Conservation (phyloP, 2,329 filamentous ascomycete genomes). For the Colletotrichum sp. region DNA sequence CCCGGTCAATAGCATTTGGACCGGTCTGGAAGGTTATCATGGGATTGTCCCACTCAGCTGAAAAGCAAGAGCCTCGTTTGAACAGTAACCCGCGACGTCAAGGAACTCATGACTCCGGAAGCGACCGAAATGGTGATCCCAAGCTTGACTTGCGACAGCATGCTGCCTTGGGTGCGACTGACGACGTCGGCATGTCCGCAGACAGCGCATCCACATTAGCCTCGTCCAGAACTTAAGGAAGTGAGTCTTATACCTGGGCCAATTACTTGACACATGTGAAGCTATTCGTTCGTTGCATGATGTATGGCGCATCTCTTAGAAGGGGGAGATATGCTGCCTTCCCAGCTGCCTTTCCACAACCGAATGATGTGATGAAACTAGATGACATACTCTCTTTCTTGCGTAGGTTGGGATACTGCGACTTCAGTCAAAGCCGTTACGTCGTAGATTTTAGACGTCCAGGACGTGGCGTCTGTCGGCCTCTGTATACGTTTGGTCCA, state of each 20-base stretch:
- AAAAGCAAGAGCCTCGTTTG: background rate
- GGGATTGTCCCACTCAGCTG: background rate
- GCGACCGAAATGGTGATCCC: background rate
- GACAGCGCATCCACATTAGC: background rate
- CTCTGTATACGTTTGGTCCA: background rate
- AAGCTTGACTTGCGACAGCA: background rate
- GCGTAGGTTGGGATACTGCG: background rate
- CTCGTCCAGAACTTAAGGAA: background rate
- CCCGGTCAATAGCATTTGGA: background rate
- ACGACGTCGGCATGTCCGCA: background rate
- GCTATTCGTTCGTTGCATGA: background rate
- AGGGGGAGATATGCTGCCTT: background rate
- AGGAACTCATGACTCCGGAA: background rate
- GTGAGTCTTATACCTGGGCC: background rate
- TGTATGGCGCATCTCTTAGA: background rate
- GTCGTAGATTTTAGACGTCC: background rate
- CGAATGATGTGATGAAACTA: accelerated
- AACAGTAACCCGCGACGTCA: background rate
- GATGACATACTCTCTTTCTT: background rate
- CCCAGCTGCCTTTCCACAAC: background rate
- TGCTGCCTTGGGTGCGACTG: background rate
- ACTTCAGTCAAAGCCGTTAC: background rate
- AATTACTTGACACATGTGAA: background rate
- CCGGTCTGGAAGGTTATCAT: background rate
- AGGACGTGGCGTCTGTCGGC: background rate